These are phyloP conservation scores for Rosa persica DNA, from an alignment of 306 rosid genomes.

Conservation along the genomic window DNA sequence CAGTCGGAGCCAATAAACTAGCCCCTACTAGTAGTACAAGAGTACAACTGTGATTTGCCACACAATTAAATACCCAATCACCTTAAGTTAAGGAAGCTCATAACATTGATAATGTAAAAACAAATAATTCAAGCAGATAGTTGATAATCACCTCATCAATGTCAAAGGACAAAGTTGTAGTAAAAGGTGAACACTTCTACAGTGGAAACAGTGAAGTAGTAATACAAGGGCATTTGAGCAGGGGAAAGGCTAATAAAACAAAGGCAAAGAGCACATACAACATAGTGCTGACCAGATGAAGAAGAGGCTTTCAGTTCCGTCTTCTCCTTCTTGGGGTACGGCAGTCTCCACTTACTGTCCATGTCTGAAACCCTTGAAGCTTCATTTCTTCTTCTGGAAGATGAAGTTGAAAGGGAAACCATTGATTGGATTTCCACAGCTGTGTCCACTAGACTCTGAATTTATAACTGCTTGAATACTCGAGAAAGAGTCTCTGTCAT, in stretches of 20 bases:
- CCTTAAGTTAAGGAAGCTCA: conserved; percentile 18
- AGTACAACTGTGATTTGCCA: conserved; percentile 22
- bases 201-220: conserved; percentile 1
- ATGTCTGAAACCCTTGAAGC: conserved; percentile 75
- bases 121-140: conserved; percentile 23
- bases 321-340: conserved; percentile 85
- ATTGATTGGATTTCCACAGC: conserved; percentile 84
- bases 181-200: conserved; percentile 33
- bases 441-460: conserved; percentile 88
- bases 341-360: conserved; percentile 91
- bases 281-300: conserved; percentile 26
- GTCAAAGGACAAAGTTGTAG: conserved; percentile 26
- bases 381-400: conserved; percentile 84
- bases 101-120: conserved; percentile 10
- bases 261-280: conserved; percentile 46
- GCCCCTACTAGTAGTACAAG: conserved; percentile 18
- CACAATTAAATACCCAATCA: conserved; percentile 13
- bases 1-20: conserved; percentile 19
- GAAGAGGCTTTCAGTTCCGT: conserved; percentile 47
- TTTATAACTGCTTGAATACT: conserved; percentile 87
- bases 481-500: conserved; percentile 85
- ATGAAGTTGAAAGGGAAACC: conserved; percentile 85
- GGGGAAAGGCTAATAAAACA: background rate
- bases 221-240: conserved; percentile 2
- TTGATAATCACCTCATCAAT: conserved; percentile 27